Evolutionary conservation across 2,329 filamentous ascomycete species (phyloP).

Genomic region (Talaromyces sp.): DNA sequence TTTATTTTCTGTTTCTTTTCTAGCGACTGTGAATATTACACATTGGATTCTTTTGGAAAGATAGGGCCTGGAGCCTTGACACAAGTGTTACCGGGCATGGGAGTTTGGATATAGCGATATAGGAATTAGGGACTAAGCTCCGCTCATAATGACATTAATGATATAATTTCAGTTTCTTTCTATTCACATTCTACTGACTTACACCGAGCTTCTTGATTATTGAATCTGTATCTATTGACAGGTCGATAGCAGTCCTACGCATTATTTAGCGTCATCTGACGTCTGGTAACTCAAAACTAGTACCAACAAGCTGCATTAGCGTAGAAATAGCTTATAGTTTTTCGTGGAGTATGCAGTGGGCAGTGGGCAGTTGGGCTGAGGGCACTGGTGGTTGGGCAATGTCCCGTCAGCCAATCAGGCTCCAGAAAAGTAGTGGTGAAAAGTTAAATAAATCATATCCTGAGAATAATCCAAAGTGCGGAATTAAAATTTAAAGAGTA

Average conservation of each 20-base stretch:
- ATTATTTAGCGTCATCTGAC: not conserved
- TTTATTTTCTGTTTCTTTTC: not conserved
- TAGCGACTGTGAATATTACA: not conserved
- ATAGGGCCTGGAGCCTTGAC: not conserved
- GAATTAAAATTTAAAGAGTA: not conserved
- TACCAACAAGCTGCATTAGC: not conserved
- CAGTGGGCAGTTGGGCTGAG: too few species aligned
- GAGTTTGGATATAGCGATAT: not conserved
- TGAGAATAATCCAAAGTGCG: not conserved
- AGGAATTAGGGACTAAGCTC: not conserved
- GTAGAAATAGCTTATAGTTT: not conserved
- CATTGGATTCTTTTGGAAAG: not conserved
- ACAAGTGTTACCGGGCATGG: not conserved
- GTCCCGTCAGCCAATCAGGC: not conserved
- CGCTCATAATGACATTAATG: not conserved
- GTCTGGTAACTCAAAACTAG: not conserved
- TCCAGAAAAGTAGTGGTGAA: not conserved
- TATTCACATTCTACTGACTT: not conserved
- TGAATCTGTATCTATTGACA: too few species aligned
- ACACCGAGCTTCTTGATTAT: not conserved
- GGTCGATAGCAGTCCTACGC: not conserved
- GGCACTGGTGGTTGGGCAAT: not conserved
- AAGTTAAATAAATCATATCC: not conserved
- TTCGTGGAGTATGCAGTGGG: not conserved
- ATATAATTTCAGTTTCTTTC: not conserved